Conservation (phyloP, 2,329 filamentous ascomycete species). For the Basipetospora chlamydospora region DNA sequence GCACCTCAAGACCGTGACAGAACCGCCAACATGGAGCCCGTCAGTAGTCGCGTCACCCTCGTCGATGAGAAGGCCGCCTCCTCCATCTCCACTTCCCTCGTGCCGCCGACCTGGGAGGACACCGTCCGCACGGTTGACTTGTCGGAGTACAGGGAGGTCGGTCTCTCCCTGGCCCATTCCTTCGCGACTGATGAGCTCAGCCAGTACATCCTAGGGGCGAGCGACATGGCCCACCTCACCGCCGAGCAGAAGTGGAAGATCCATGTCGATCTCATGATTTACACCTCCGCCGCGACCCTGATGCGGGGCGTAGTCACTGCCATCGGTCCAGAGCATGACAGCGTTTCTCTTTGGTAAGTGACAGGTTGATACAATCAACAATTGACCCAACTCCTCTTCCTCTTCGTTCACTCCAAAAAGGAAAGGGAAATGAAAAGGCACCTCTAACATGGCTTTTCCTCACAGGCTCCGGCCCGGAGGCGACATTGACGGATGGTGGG, state of each 20-base stretch:
- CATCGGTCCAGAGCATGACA: conserved; percentile 62
- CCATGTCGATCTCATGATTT: conserved; percentile 64
- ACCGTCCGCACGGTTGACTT: conserved; percentile 48
- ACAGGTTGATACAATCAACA: no score
- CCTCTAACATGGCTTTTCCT: conserved; percentile 4
- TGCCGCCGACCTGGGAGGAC: conserved; percentile 37
- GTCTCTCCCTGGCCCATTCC: conserved; percentile 57
- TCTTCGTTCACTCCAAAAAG: no score
- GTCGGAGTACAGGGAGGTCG: conserved; percentile 57
- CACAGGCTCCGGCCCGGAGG: conserved; percentile 60
- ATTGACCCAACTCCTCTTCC: no score
- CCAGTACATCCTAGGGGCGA: conserved; percentile 59
- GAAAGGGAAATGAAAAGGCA: no score
- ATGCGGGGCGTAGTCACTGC: conserved; percentile 61
- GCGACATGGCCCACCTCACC: conserved; percentile 47
- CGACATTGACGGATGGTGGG: conserved; percentile 59
- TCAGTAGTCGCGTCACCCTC: conserved; percentile 16
- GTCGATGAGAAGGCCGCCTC: conserved; percentile 14
- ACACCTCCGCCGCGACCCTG: conserved; percentile 61
- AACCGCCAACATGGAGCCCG: conserved; percentile 29
- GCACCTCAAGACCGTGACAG: no score
- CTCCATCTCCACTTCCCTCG: conserved; percentile 29
- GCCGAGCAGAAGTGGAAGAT: conserved; percentile 60
- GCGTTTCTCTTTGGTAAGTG: conserved; percentile 63
- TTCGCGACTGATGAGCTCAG: conserved; percentile 64